These are phyloP conservation scores for Tylopilus vinaceipallidus DNA, from an alignment of 768 basidiomycete species.

Conservation along the genomic window DNA sequence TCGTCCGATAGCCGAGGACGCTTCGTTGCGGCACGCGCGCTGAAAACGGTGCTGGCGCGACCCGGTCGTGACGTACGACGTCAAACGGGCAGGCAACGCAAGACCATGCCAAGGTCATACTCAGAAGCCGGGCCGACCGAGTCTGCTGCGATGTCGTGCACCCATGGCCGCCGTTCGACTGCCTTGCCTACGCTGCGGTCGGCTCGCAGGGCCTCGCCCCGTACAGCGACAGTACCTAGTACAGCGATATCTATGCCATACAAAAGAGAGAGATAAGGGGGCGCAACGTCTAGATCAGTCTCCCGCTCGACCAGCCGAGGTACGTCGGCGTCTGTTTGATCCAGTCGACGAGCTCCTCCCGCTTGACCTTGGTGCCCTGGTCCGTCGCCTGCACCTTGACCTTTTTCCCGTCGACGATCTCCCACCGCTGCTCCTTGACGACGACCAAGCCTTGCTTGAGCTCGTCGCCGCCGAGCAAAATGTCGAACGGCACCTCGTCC, in stretches of 20 bases:
- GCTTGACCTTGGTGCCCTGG: conserved; percentile 63
- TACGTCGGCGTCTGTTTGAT: conserved; percentile 44
- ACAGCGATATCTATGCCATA: conserved; percentile 5
- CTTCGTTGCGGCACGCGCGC: no score
- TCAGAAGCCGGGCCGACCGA: no score
- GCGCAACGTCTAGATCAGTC: conserved; percentile 21
- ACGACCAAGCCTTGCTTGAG: conserved; percentile 79
- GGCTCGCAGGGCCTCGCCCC: no score
- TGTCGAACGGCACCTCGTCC: conserved; percentile 90
- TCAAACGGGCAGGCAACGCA: no score
- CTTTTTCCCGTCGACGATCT: conserved; percentile 70
- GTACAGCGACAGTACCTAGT: no score
- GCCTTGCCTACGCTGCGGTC: no score
- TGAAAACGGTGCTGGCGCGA: no score
- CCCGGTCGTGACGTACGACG: no score
- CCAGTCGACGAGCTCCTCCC: conserved; percentile 62
- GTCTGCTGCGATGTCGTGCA: no score
- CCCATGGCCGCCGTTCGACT: no score
- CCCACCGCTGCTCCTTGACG: conserved; percentile 91
- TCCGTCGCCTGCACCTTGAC: conserved; percentile 55
- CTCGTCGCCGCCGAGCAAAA: conserved; percentile 89
- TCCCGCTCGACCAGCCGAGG: conserved; percentile 31
- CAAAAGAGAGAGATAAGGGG: background rate
- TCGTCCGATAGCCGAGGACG: no score
- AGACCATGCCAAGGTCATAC: no score